Percentiles rank a stretch among this genome's conserved stretches.
phyloP scores from a whole-genome alignment of 441 rosid species.

The Erodium trifolium region DNA sequence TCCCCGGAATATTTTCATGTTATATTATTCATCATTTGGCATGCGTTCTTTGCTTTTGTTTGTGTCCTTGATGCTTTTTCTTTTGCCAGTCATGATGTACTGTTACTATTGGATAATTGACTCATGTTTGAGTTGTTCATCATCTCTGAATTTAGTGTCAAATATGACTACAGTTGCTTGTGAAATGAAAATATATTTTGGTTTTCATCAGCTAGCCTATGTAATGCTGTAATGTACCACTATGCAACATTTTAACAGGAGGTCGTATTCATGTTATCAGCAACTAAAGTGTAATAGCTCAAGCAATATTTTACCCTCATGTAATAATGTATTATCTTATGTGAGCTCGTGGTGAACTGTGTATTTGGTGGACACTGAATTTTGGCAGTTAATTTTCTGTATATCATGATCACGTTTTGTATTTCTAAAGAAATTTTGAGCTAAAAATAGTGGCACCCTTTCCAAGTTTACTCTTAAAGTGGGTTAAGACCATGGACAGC shows the following conservation, averaged over 20 bases:
- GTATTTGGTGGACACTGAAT: neutral
- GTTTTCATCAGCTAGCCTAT: neutral
- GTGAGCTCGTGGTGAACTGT: neutral
- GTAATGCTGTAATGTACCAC: neutral
- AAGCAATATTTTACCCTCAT: no score
- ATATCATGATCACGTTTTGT: neutral
- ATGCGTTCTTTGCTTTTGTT: neutral
- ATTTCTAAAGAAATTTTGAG: neutral
- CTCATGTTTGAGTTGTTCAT: no score
- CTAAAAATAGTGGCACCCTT: neutral
- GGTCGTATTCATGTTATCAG: neutral
- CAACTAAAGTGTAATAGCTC: neutral
- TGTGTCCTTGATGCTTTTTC: no score
- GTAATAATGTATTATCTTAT: no score
- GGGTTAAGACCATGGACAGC: neutral
- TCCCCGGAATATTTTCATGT: constrained; percentile 3
- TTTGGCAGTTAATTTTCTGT: neutral
- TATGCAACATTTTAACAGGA: neutral
- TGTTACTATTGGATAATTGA: no score
- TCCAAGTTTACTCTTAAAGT: neutral
- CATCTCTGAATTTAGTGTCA: neutral
- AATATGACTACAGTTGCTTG: neutral
- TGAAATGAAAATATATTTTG: constrained; percentile 1
- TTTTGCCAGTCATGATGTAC: no score
- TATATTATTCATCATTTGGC: constrained; percentile 10